Conservation (phyloP, 2,329 filamentous ascomycete genomes). For the Herpotrichia juniperi region DNA sequence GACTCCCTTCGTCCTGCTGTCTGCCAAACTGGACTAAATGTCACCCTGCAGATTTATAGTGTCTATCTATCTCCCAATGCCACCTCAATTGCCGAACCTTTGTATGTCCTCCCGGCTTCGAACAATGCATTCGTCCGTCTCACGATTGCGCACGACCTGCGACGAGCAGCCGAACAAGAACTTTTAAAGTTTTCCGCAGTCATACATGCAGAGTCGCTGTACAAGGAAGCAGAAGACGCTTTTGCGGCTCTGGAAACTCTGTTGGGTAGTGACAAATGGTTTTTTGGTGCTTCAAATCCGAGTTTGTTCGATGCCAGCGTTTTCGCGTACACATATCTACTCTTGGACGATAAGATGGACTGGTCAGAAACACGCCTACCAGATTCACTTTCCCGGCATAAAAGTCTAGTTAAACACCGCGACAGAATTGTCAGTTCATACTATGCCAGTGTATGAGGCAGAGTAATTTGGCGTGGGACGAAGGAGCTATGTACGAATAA, state of each 20-base stretch:
- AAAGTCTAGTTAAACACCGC: conserved; percentile 70
- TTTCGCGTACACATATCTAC: conserved; percentile 86
- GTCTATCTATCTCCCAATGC: conserved; percentile 82
- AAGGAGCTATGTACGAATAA: not conserved
- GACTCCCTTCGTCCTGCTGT: not conserved
- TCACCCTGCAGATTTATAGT: conserved; percentile 66
- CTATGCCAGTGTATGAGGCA: conserved; percentile 41
- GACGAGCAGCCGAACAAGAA: conserved; percentile 74
- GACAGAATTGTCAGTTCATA: conserved; percentile 61
- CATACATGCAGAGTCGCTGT: conserved; percentile 63
- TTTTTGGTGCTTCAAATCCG: conserved; percentile 64
- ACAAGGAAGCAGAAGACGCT: conserved; percentile 66
- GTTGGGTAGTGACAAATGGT: conserved; percentile 65
- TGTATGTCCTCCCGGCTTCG: conserved; percentile 73
- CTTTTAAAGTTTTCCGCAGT: conserved; percentile 68
- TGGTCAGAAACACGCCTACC: conserved; percentile 70
- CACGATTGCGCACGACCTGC: conserved; percentile 70
- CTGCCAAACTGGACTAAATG: not conserved
- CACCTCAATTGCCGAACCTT: conserved; percentile 65
- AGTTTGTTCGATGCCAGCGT: conserved; percentile 85
- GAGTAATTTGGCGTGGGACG: not conserved
- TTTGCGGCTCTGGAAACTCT: conserved; percentile 66
- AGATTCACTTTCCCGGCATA: conserved; percentile 61
- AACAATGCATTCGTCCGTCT: conserved; percentile 67
- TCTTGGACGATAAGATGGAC: conserved; percentile 67